phyloP scores from a whole-genome alignment of 2,329 filamentous ascomycete species.

The Neonectria magnoliae region DNA sequence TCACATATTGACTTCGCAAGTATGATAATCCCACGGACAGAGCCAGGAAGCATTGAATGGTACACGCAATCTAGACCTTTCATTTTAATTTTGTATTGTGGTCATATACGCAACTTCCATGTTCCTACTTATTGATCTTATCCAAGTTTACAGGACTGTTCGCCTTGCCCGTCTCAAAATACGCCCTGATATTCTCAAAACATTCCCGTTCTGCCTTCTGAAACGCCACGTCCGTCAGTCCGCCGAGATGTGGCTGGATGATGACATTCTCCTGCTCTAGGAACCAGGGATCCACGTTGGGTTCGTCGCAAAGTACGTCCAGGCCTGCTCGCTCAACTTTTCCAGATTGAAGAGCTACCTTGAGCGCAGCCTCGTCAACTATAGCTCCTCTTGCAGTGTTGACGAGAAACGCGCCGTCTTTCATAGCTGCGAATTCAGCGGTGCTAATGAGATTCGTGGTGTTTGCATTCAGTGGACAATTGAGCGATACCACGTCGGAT shows the following conservation, averaged over 20 bases:
- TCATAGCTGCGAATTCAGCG: slow-evolving; percentile 56
- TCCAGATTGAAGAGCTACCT: slow-evolving; percentile 54
- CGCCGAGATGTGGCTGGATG: slow-evolving; percentile 56
- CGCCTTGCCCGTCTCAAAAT: slow-evolving; percentile 36
- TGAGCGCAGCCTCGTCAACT: slow-evolving; percentile 57
- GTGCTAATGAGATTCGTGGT: slow-evolving; percentile 52
- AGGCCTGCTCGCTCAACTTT: slow-evolving; percentile 56
- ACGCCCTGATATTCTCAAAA: slow-evolving; percentile 40
- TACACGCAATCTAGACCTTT: too few species aligned
- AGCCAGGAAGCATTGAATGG: too few species aligned
- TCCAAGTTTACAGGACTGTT: slow-evolving; percentile 32
- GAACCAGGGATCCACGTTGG: slow-evolving; percentile 39
- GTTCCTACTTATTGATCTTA: slow-evolving; percentile 11
- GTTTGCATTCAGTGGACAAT: slow-evolving; percentile 50
- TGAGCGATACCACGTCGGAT: slow-evolving; percentile 52
- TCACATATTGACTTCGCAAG: too few species aligned
- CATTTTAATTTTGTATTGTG: too few species aligned
- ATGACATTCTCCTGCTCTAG: slow-evolving; percentile 41
- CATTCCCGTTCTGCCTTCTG: slow-evolving; percentile 53
- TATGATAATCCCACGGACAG: background rate
- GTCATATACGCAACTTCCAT: background rate
- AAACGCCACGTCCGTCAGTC: slow-evolving; percentile 53
- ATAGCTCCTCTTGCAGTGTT: slow-evolving; percentile 61
- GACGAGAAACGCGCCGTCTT: slow-evolving; percentile 54
- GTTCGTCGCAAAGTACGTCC: slow-evolving; percentile 57